phyloP scores from a whole-genome alignment of 768 basidiomycete species.

The Trametes villosa region DNA sequence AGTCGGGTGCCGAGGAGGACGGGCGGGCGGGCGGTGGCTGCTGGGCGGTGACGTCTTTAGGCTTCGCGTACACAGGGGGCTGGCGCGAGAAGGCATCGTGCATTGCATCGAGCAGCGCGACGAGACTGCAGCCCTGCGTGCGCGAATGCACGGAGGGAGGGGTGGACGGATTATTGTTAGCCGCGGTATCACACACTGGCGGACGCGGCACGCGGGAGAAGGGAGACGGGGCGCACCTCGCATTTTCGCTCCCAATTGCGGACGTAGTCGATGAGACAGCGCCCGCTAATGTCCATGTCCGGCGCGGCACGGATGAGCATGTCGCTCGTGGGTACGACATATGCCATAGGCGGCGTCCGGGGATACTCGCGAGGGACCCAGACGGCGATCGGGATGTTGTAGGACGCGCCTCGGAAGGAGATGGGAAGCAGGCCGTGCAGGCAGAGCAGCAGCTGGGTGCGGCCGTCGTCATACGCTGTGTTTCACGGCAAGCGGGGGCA shows the following conservation, averaged over 20 bases:
- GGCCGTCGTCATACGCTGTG: slow-evolving; percentile 91
- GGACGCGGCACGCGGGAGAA: slow-evolving; percentile 8
- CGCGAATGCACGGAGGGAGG: background rate
- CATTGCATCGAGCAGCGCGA: slow-evolving; percentile 73
- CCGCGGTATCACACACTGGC: background rate
- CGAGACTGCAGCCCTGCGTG: slow-evolving; percentile 75
- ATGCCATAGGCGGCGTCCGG: slow-evolving; percentile 76
- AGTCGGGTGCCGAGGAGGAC: slow-evolving; percentile 24
- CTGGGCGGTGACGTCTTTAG: slow-evolving; percentile 41
- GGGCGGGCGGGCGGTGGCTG: slow-evolving; percentile 17
- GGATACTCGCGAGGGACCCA: slow-evolving; percentile 92
- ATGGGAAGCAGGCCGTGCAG: slow-evolving; percentile 93
- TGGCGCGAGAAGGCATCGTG: slow-evolving; percentile 81
- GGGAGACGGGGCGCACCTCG: slow-evolving; percentile 60
- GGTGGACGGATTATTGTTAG: slow-evolving; percentile 23
- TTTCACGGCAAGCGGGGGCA: slow-evolving; percentile 17
- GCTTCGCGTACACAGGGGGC: slow-evolving; percentile 91
- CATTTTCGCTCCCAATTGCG: slow-evolving; percentile 80
- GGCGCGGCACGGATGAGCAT: slow-evolving; percentile 85
- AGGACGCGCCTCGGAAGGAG: slow-evolving; percentile 68
- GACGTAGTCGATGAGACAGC: slow-evolving; percentile 69
- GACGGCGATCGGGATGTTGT: slow-evolving; percentile 92
- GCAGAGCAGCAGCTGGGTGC: slow-evolving; percentile 89
- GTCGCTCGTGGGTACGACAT: slow-evolving; percentile 89
- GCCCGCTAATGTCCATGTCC: slow-evolving; percentile 81